Evolutionary conservation across 192 early-diverging fungal genomes (phyloP).

Genomic region (Paraglomus brasilianum): DNA sequence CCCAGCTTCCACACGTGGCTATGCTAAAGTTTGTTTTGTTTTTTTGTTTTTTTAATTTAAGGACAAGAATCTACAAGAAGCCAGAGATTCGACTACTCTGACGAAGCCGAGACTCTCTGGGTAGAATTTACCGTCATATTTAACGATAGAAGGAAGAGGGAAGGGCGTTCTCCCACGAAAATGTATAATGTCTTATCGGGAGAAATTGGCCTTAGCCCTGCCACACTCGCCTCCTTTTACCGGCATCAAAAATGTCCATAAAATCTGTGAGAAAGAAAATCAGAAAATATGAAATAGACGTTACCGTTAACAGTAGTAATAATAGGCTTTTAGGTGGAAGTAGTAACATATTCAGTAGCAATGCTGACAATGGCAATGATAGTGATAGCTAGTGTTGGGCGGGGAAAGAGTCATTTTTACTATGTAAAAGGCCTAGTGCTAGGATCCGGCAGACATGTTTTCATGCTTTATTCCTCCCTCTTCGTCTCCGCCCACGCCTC

Average conservation of each 20-base stretch:
- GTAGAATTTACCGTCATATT: conserved; percentile 7
- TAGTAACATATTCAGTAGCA: background rate
- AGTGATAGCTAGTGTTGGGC: conserved; percentile 4
- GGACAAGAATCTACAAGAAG: conserved; percentile 13
- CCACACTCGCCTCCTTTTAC: background rate
- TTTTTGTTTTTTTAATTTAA: too few relatives aligned
- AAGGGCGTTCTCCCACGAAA: background rate
- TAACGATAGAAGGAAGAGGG: conserved; percentile 2
- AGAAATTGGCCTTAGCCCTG: background rate
- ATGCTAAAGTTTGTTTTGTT: too few relatives aligned
- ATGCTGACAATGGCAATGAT: background rate
- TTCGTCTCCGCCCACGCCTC: too few relatives aligned
- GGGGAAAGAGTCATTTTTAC: conserved; percentile 6
- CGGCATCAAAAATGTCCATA: conserved; percentile 2
- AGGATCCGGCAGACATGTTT: background rate
- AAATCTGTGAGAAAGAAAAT: conserved; percentile 6
- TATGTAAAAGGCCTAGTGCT: conserved; percentile 12
- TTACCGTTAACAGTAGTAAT: background rate
- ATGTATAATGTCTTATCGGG: conserved; percentile 4
- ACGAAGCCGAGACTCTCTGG: background rate
- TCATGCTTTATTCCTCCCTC: too few relatives aligned
- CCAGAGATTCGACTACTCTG: background rate
- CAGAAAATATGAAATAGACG: background rate
- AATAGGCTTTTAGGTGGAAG: background rate
- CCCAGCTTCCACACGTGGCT: too few relatives aligned